Conservation (phyloP, 192 early-diverging fungal species). For the Oehlia diaphana region DNA sequence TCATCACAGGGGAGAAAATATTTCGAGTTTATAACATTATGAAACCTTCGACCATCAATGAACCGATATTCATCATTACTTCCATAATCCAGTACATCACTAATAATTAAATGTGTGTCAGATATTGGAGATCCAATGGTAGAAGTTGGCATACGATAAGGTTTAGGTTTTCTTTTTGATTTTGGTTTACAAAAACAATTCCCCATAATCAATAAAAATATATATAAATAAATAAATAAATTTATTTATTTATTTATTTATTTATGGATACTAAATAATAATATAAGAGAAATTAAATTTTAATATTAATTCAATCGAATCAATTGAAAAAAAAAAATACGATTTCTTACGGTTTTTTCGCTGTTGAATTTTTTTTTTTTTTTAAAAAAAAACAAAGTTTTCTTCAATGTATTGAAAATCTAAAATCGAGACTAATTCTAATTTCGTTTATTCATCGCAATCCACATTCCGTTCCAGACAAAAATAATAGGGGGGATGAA, state of each 20-base stretch:
- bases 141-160: neutral
- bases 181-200: slow-evolving; percentile 19
- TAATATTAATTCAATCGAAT: too few relatives aligned
- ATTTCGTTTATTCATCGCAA: neutral
- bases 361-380: neutral
- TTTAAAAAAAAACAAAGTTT: neutral
- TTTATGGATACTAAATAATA: neutral
- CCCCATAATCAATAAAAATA: neutral
- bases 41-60: slow-evolving; percentile 40
- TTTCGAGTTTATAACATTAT: slow-evolving; percentile 36
- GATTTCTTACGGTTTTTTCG: neutral
- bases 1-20: slow-evolving; percentile 53
- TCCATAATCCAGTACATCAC: neutral
- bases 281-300: neutral
- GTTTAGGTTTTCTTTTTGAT: neutral
- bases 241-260: neutral
- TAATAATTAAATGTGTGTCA: neutral
- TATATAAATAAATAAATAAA: too few relatives aligned
- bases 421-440: too few relatives aligned
- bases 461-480: neutral
- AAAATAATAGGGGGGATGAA: neutral
- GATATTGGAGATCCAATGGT: neutral
- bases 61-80: slow-evolving; percentile 17
- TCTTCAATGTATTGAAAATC: too few relatives aligned
- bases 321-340: neutral